Evolutionary conservation across 2,329 filamentous ascomycete genomes (phyloP).

Genomic region (Chrysoporthe austroafricana): DNA sequence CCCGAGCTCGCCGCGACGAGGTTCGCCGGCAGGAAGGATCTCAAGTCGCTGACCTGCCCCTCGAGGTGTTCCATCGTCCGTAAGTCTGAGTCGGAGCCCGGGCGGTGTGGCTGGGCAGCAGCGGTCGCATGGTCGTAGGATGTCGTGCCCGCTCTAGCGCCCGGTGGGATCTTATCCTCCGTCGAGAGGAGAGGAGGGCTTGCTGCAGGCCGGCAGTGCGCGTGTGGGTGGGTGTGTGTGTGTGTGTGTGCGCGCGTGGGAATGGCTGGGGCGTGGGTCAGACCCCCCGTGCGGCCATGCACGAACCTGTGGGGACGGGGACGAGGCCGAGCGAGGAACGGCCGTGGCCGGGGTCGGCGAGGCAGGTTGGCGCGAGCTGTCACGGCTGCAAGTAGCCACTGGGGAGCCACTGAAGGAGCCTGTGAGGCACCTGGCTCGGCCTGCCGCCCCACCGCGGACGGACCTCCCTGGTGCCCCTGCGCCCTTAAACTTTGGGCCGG

Average conservation of each 20-base stretch:
- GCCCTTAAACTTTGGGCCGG: background rate
- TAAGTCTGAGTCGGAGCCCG: constrained; percentile 3
- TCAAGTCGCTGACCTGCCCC: constrained; percentile 58
- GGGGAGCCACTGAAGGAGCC: background rate
- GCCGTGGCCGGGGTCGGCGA: no score
- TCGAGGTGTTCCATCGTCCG: constrained; percentile 57
- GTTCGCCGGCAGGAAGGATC: constrained; percentile 48
- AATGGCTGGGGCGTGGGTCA: no score
- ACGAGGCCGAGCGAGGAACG: no score
- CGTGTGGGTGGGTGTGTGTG: no score
- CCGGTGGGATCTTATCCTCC: background rate
- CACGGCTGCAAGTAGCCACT: no score
- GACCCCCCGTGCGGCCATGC: no score
- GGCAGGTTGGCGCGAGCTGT: background rate
- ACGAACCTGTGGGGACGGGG: no score
- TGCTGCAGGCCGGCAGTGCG: background rate
- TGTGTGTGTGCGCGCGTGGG: no score
- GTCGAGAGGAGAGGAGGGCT: background rate
- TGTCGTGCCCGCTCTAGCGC: background rate
- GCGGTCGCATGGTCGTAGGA: constrained; percentile 9
- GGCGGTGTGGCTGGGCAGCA: background rate
- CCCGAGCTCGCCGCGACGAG: constrained; percentile 27
- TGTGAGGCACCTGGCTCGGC: background rate
- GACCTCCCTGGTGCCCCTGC: background rate
- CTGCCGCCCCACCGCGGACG: background rate